Evolutionary conservation across 345 rosid species (phyloP), one percentile per base, ranked within the genome.

Genomic region (Salix exigua): DNA sequence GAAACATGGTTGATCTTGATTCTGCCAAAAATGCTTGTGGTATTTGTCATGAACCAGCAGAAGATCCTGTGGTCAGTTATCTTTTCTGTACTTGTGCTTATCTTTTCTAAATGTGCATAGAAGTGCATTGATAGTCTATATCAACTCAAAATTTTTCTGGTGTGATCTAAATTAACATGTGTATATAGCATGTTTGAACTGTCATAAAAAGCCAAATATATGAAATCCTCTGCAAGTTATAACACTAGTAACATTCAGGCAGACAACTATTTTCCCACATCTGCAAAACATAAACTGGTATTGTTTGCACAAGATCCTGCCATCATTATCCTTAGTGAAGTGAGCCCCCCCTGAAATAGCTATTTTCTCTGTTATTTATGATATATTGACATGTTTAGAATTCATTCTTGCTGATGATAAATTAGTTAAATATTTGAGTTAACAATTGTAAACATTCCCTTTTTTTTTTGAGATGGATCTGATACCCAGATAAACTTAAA

Each of bases 31-130:
- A 88, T 85, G 84, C 70, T 28, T 95, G 99, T 73, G 96, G 90
- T 40, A 73, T 95, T 74, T 95, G 99, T 85, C 89, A 89, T 79
- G 94, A 96, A 19, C 85, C 88, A 44, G 93, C 89, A 67, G 98
- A 91, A 83, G 98, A 91, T 77, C 83, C 86, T 72, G 88, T 89
- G 80, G 99, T 96, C 82, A 83, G 94, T 80, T 73, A 33, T 74
- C 25, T 62, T 66, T 28, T 42, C 35, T 70, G 62, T 71, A 62
- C 37, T 67, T 46, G n/a, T 18, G 18, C 17, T 50, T 17, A 12
- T 14, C 23, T 23, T 73, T 46, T 46, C 50, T 12, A 13, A 13
- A 46, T 13, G 50, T 14, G 50, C 50, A 46, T 13, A 46, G 50
- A 46, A 46, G 13, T 46, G 50, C 17, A 14, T 1, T 46, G 13